Evolutionary conservation across 495 filamentous ascomycete genomes (phyloP).

Genomic region (Xylaria scruposa): DNA sequence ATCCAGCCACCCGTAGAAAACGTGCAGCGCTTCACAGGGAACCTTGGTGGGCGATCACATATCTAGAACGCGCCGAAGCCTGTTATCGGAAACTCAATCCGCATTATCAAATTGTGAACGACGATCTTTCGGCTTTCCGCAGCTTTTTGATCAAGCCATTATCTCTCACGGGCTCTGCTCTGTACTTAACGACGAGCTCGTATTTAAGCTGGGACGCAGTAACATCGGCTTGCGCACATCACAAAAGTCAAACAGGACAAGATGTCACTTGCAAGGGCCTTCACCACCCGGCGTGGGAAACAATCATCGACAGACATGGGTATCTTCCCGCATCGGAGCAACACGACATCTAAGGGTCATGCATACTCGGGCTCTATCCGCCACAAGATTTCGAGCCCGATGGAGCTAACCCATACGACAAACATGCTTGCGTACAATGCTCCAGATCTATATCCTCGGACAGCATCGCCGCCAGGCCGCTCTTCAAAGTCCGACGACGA

Average conservation of each 20-base stretch:
- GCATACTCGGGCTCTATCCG: conserved; percentile 48
- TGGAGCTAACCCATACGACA: conserved; percentile 89
- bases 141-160: not conserved
- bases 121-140: not conserved
- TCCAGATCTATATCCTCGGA: conserved; percentile 70
- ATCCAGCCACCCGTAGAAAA: not conserved
- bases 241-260: conserved; percentile 26
- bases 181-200: not conserved
- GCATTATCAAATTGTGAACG: not conserved
- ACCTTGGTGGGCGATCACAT: not conserved
- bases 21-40: not conserved
- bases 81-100: conserved; percentile 11
- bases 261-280: conserved; percentile 70
- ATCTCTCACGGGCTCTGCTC: not conserved
- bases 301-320: conserved; percentile 47
- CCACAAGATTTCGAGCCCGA: conserved; percentile 82
- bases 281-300: conserved; percentile 63
- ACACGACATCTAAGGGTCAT: conserved; percentile 49
- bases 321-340: conserved; percentile 51
- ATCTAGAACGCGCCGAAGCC: not conserved
- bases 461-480: conserved; percentile 60
- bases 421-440: conserved; percentile 96
- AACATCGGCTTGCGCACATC: not conserved
- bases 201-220: not conserved
- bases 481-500: conserved; percentile 64